Evolutionary conservation across 495 filamentous ascomycete genomes (phyloP), one percentile per base, ranked within the genome.

Genomic region (Clohesyomyces aquaticus): DNA sequence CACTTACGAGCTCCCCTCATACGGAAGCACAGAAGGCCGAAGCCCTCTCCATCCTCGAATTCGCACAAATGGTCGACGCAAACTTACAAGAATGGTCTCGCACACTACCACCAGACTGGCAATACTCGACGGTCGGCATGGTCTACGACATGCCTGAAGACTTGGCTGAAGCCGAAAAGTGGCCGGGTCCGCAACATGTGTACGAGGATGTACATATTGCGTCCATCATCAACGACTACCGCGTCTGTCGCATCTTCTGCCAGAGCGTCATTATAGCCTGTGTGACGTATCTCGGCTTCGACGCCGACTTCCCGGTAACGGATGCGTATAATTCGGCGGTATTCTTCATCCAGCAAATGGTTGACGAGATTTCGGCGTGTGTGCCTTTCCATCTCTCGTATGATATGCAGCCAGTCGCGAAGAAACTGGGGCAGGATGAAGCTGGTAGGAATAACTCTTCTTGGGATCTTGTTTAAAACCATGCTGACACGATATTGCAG

Each of bases 191-290:
- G 8, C 61, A 72, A 50, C 71, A 75, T 38, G 60, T 65, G 11
- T 75, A 75, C 41, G 53, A 70, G 23, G 71, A 73, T 52, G 53
- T 73, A 4, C 52, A 51, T 50, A 59, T 72, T 27, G 69, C 73
- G 11, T 73, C 60, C 29, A 64, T 73, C 54, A 26, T 70, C 22
- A 73, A 75, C 52, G 67, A 75, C 43, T 69, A 75, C 55, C 61
- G 73, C 8, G 66, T 73, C 14, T 65, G 60, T 28, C 69, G 73
- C 8, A 75, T 75, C 42, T 75, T 70, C 58, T 73, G 71, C 42
- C 69, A 72, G 35, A 49, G 57, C 1, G 67, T 72, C 47, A 68
- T 75, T 25, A 55, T 73, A 9, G 55, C 53, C 4, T 73, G 71
- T 38, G 21, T 58, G 0, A 48, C 54, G 18, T 69, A 65, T 62